These are phyloP conservation scores for Ampelomyces quisqualis DNA, from an alignment of 2,329 filamentous ascomycete genomes.

Conservation along the genomic window DNA sequence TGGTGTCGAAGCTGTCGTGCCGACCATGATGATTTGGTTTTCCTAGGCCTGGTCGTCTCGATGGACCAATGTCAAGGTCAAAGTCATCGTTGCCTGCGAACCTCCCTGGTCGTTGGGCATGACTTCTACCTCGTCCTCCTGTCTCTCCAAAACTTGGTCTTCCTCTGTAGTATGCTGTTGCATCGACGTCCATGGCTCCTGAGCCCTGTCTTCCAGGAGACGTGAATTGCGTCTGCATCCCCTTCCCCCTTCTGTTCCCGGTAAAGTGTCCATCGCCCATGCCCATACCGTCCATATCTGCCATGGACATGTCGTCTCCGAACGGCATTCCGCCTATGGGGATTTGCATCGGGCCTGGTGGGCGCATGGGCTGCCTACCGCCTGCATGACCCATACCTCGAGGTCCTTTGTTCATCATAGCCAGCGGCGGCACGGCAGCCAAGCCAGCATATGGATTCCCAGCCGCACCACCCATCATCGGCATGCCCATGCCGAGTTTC, in stretches of 20 bases:
- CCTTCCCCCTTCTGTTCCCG: constrained; percentile 3
- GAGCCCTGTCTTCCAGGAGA: constrained; percentile 1
- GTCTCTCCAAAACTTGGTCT: too few species aligned
- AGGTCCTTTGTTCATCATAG: constrained; percentile 2
- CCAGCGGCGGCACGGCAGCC: too few species aligned
- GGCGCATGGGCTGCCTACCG: constrained; percentile 4
- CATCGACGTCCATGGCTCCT: constrained; percentile 4
- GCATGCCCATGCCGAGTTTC: constrained; percentile 3
- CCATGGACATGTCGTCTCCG: constrained; percentile 11
- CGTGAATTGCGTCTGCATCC: constrained; percentile 7
- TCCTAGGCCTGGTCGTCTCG: too few species aligned
- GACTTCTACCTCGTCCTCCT: too few species aligned
- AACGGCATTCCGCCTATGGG: constrained; percentile 4
- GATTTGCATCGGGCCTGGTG: constrained; percentile 1
- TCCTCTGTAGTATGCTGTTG: background rate
- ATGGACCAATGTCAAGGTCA: too few species aligned
- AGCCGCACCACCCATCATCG: background rate
- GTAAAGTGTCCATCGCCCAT: constrained; percentile 11
- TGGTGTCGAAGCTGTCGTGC: too few species aligned
- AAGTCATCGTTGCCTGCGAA: too few species aligned
- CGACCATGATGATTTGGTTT: too few species aligned
- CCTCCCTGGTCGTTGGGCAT: too few species aligned
- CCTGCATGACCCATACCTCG: constrained; percentile 6
- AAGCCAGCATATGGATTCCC: constrained; percentile 11
- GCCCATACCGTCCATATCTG: constrained; percentile 8